A percentile compares a stretch with the other conserved stretches of the same genome.
These are phyloP conservation scores for Lyophyllum decastes DNA, from an alignment of 768 basidiomycete species.

Conservation along the genomic window DNA sequence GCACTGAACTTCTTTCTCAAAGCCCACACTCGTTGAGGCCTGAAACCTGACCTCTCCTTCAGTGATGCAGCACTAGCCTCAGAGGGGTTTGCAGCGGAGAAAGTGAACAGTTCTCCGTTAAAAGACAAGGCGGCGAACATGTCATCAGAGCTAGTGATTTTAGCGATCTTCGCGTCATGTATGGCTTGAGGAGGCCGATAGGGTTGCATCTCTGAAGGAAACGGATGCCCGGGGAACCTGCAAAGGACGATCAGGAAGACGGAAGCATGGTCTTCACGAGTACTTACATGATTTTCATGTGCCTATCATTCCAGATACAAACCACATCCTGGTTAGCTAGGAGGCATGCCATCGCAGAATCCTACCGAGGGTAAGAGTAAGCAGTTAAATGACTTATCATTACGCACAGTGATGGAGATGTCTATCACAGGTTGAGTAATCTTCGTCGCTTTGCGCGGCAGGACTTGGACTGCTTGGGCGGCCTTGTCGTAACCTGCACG, in stretches of 20 bases:
- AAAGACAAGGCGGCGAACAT: constrained; percentile 81
- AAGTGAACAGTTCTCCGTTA: constrained; percentile 92
- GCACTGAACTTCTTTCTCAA: constrained; percentile 84
- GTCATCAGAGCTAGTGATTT: constrained; percentile 78
- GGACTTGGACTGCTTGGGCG: constrained; percentile 71
- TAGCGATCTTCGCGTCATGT: constrained; percentile 70
- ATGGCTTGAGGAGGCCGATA: constrained; percentile 83
- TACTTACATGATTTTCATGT: constrained; percentile 81
- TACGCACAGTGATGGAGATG: constrained; percentile 72
- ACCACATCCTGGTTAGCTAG: constrained; percentile 80
- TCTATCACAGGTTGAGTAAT: constrained; percentile 69
- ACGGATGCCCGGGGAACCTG: constrained; percentile 77
- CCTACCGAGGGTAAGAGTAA: constrained; percentile 39
- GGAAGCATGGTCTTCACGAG: no score
- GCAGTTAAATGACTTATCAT: not conserved
- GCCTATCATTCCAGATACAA: constrained; percentile 76
- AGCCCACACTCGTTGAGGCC: constrained; percentile 91
- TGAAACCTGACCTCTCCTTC: constrained; percentile 45
- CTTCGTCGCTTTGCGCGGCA: constrained; percentile 81
- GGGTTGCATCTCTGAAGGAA: constrained; percentile 73
- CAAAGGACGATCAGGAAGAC: not conserved
- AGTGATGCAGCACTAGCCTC: constrained; percentile 30
- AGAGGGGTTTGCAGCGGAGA: constrained; percentile 44
- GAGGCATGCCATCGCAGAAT: constrained; percentile 81
- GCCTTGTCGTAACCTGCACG: constrained; percentile 72